These are phyloP conservation scores for Erysimum cheiranthoides DNA, from an alignment of 345 rosid species.

Conservation along the genomic window DNA sequence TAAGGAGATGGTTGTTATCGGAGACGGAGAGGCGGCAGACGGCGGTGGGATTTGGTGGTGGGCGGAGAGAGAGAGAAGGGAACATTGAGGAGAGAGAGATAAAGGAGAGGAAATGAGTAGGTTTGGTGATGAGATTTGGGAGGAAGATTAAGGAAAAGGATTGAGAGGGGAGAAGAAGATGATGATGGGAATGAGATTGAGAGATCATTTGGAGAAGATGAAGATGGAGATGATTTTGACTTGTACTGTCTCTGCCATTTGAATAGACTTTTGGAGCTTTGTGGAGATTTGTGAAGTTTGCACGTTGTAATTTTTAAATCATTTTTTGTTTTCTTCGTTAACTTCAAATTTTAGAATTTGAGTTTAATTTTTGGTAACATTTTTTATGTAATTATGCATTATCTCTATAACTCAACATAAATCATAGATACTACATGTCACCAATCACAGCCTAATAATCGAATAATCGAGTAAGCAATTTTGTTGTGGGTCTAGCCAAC, in stretches of 20 bases:
- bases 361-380: too few species aligned
- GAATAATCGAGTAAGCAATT: slow-evolving; percentile 46
- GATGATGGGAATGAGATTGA: slow-evolving; percentile 33
- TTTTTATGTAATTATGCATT: too few species aligned
- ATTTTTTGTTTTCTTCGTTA: too few species aligned
- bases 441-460: too few species aligned
- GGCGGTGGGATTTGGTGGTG: slow-evolving; percentile 22
- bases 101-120: slow-evolving; percentile 18
- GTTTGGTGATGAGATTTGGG: neutral
- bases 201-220: slow-evolving; percentile 29
- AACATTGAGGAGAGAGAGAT: slow-evolving; percentile 18
- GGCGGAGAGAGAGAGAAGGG: slow-evolving; percentile 32
- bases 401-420: too few species aligned
- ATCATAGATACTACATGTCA: too few species aligned
- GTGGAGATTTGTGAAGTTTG: neutral
- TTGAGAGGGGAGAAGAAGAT: neutral
- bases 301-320: neutral
- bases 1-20: neutral
- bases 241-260: slow-evolving; percentile 1
- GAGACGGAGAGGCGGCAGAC: slow-evolving; percentile 25
- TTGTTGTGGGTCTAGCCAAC: slow-evolving; percentile 47
- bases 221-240: neutral
- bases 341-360: too few species aligned
- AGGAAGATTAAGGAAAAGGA: slow-evolving; percentile 7
- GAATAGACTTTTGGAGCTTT: neutral